These are phyloP conservation scores for Penicillium sclerotigenum DNA, from an alignment of 2,329 filamentous ascomycete genomes.

Conservation along the genomic window DNA sequence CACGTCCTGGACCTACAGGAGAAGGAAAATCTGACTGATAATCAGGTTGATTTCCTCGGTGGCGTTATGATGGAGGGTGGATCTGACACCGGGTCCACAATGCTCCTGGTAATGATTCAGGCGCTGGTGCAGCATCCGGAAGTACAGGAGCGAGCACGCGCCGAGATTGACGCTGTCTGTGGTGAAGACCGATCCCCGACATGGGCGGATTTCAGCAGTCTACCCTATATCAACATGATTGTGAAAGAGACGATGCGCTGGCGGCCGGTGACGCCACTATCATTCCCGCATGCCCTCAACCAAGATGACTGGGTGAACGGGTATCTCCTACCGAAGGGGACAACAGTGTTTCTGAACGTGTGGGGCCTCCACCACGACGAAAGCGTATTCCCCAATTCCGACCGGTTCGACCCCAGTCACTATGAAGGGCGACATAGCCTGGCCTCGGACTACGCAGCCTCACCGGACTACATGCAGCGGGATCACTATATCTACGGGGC, in stretches of 20 bases:
- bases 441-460: neutral
- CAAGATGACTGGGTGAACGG: neutral
- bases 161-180: neutral
- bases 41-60: slow-evolving; percentile 20
- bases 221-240: neutral
- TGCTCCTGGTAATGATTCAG: slow-evolving; percentile 32
- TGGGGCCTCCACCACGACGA: neutral
- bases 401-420: neutral
- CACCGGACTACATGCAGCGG: neutral
- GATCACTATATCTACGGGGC: neutral
- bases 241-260: neutral
- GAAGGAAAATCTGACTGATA: neutral
- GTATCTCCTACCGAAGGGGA: neutral
- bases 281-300: neutral
- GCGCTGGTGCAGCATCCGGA: slow-evolving; percentile 13
- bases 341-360: neutral
- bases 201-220: neutral
- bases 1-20: neutral
- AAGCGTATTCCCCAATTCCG: neutral
- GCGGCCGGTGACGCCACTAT: neutral
- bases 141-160: neutral
- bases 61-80: slow-evolving; percentile 34
- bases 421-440: neutral
- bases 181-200: neutral
- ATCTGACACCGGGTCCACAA: slow-evolving; percentile 41